Evolutionary conservation across 1,139 yeast species (phyloP), one percentile per base, ranked within the genome.

Genomic region (Candida labiduridarum): DNA sequence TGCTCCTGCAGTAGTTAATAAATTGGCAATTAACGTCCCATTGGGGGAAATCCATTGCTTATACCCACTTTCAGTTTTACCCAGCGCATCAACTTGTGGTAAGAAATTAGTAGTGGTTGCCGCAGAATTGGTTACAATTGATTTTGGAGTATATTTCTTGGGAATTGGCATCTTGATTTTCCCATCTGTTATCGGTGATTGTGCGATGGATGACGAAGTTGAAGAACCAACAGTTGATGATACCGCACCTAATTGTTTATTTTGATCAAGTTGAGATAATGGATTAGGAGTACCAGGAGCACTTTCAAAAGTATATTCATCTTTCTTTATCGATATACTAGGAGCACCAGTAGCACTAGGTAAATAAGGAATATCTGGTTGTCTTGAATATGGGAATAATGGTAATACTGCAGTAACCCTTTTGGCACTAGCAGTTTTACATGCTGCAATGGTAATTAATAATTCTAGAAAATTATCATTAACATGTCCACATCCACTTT

Each of bases 11-110:
- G 96, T 84, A 11, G 91, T 88, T 56, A 95, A 74, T 57, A 94
- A 72, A 61, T 91, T 87, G 41, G 99, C 98, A 55, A 95, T 83
- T 54, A 95, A 75, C 2, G 96, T 91, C 9, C 99, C 99, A 45
- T 94, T 87, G 67, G 92, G 98, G 0, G 97, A 96, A 30, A 92
- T 86, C 98, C 99, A 94, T 60, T 91, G 87, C 64, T 89, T 87
- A 69, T 91, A 89, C 2, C 96, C 96, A 30, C 88, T 75, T 55
- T 66, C 76, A 30, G 78, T 73, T 53, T 70, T 71, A 8, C 80
- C 79, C 48, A 62, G 63, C 22, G 67, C 67, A 55, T 74, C 79
- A 11, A 72, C 72, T 6, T 64, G 56, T 2, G 73, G 69, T 46
- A 71, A 58, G 41, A 55, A 53, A 48, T 63, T 63, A 8, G 65